Evolutionary conservation across 129 eudicot species (phyloP).

Genomic region (Artemisia tridentata): DNA sequence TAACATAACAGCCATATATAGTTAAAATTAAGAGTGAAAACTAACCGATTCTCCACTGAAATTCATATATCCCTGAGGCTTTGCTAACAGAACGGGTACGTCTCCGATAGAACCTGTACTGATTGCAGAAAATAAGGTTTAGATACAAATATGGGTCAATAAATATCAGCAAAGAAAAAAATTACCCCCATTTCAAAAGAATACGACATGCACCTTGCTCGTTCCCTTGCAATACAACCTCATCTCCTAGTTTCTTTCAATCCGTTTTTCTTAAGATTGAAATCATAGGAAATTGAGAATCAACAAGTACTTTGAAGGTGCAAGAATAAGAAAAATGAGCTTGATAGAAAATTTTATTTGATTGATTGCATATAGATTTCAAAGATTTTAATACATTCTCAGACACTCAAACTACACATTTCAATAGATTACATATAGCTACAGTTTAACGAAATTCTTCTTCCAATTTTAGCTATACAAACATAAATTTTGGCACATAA

Average conservation of each 20-base stretch:
- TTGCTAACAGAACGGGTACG: conserved; percentile 82
- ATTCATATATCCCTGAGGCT: conserved; percentile 94
- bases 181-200: background rate
- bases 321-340: background rate
- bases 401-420: background rate
- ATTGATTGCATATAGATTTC: conserved; percentile 12
- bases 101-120: conserved; percentile 94
- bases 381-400: background rate
- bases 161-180: background rate
- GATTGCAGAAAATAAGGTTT: conserved; percentile 35
- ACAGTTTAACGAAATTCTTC: background rate
- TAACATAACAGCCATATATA: background rate
- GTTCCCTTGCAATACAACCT: background rate
- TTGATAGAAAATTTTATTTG: background rate
- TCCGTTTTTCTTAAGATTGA: background rate
- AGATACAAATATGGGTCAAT: conserved; percentile 12
- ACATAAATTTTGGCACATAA: too few relatives aligned
- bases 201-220: background rate
- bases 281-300: background rate
- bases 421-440: background rate
- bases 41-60: conserved; percentile 96
- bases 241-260: background rate
- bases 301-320: background rate
- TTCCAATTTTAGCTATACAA: background rate
- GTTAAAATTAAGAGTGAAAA: background rate